Percentiles rank a stretch among this genome's conserved stretches.
Conservation (phyloP, 495 filamentous ascomycete genomes). For the Penicillium taxi region DNA sequence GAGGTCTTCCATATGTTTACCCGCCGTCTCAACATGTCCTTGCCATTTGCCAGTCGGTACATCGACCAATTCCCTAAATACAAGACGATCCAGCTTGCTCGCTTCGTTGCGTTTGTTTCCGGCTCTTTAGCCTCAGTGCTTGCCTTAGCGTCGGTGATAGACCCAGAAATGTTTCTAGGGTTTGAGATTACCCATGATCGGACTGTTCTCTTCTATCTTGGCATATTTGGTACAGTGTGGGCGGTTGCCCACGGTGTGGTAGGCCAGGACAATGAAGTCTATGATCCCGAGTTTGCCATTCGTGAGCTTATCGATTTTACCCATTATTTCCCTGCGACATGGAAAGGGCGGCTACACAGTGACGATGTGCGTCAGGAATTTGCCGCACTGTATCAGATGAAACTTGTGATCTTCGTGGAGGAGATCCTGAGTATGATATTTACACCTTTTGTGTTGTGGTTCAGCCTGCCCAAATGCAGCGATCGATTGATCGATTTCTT, state of each 20-base stretch:
- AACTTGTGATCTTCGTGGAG: constrained; percentile 82
- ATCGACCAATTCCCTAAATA: constrained; percentile 95
- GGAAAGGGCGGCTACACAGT: constrained; percentile 82
- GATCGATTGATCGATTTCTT: constrained; percentile 97
- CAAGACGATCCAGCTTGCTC: constrained; percentile 73
- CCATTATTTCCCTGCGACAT: constrained; percentile 79
- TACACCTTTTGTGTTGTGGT: constrained; percentile 83
- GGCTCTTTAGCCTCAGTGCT: constrained; percentile 81
- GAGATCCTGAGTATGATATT: constrained; percentile 88
- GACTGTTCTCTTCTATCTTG: constrained; percentile 78
- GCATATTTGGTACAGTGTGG: constrained; percentile 68
- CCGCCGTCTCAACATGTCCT: constrained; percentile 85
- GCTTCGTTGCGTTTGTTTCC: constrained; percentile 78
- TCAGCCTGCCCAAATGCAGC: constrained; percentile 78
- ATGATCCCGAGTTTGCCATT: constrained; percentile 85
- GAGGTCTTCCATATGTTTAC: constrained; percentile 89
- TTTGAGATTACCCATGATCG: constrained; percentile 83
- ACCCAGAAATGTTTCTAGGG: constrained; percentile 80
- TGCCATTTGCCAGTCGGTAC: constrained; percentile 85
- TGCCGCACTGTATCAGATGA: constrained; percentile 76
- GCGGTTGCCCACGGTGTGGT: constrained; percentile 69
- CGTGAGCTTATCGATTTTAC: constrained; percentile 84
- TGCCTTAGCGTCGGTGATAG: constrained; percentile 68
- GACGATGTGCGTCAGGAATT: constrained; percentile 82
- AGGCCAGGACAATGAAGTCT: constrained; percentile 80